Evolutionary conservation across 2,329 filamentous ascomycete genomes (phyloP), one percentile per base, ranked within the genome.

Genomic region (Chaetomiaceae sp.): DNA sequence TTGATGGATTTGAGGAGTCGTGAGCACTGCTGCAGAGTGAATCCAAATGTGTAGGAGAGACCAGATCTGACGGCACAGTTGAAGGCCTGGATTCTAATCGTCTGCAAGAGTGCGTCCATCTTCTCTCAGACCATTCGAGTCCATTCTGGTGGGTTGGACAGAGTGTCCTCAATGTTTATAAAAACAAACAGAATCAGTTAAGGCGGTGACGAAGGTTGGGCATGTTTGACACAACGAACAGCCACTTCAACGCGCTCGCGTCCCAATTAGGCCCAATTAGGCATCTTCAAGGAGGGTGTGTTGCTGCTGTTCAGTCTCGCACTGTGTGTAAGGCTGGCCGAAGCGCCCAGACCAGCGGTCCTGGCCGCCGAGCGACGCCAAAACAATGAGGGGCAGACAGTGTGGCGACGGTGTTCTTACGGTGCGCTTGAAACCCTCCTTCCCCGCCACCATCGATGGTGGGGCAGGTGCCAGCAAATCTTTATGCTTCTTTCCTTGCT

Each of bases 51-150:
- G 60, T 96, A 80, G 45, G 88, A 84, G 61, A 97, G 85, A 46
- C 91, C 91, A 17, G 90, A 91, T 46, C 88, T 79, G 64, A 96
- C 91, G 67, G 91, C 91, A 80, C 94, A 95, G 73, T 90, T 95
- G 80, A 95, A 86, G 46, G 89, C 89, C 73, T 95, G 89, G 45
- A 75, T 69, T 57, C 79, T 79, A 54, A 83, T 67, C 40, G 72
- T 69, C 46, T 75, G 65, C 53, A 83, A 70, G 57, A 83, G 76
- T 50, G 77, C 77, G 68, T 95, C 90, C 90, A 95, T 95, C 54
- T 63, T 77, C 44, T 54, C 25, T 56, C 42, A 48, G 27, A 11
- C 11, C n/a, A n/a, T n/a, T n/a, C n/a, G n/a, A n/a, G 34, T 51
- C 58, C 59, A 62, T 62, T 46, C 34, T 58, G 31, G n/a, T 33